Evolutionary conservation across 192 early-diverging fungal genomes (phyloP).

Genomic region (Entrophospora sp.): DNA sequence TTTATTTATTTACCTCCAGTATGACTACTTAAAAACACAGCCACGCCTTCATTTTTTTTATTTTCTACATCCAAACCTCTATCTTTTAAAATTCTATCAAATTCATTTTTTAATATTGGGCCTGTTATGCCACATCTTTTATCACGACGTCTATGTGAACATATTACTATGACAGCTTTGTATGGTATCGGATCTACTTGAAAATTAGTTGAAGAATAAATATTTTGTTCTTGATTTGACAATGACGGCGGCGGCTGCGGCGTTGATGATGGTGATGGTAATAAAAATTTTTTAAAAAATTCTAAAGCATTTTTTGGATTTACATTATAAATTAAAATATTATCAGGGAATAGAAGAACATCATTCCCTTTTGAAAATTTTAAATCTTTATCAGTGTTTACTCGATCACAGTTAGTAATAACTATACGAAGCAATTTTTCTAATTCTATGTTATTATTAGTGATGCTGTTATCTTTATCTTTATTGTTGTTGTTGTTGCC

Average conservation of each 20-base stretch:
- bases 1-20: conserved; percentile 36
- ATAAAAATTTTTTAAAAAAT: conserved; percentile 36
- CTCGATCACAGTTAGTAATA: conserved; percentile 33
- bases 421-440: conserved; percentile 38
- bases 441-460: conserved; percentile 11
- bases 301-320: conserved; percentile 28
- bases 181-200: conserved; percentile 21
- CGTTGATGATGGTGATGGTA: neutral
- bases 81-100: conserved; percentile 34
- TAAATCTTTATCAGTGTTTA: conserved; percentile 2
- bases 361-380: conserved; percentile 10
- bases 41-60: conserved; percentile 14
- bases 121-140: conserved; percentile 47
- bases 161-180: conserved; percentile 40
- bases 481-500: neutral
- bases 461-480: neutral
- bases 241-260: neutral
- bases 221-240: neutral
- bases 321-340: conserved; percentile 44
- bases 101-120: conserved; percentile 39
- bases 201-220: neutral
- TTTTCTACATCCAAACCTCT: conserved; percentile 34
- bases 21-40: conserved; percentile 42
- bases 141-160: conserved; percentile 44
- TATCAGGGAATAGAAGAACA: conserved; percentile 43